Conservation (phyloP, 768 basidiomycete genomes). For the Pleurotus tuoliensis region DNA sequence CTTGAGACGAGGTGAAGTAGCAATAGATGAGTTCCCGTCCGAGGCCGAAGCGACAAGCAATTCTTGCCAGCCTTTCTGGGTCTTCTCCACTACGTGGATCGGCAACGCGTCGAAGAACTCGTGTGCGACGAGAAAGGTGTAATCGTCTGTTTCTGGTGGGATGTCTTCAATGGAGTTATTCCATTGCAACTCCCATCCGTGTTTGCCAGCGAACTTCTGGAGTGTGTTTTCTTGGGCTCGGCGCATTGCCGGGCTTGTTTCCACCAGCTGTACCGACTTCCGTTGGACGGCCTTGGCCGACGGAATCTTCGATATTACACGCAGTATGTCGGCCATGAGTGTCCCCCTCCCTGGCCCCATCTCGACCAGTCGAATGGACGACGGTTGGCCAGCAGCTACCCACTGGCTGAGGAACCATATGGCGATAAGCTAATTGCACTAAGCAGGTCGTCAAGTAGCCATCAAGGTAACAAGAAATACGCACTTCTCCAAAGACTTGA, state of each 20-base stretch:
- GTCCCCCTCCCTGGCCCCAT: slow-evolving; percentile 94
- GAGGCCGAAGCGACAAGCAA: slow-evolving; percentile 59
- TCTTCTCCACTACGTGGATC: slow-evolving; percentile 85
- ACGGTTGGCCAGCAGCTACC: slow-evolving; percentile 44
- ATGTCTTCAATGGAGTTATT: slow-evolving; percentile 72
- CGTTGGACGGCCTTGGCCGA: slow-evolving; percentile 30
- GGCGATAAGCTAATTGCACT: slow-evolving; percentile 63
- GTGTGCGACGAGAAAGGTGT: slow-evolving; percentile 88
- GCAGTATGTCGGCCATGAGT: slow-evolving; percentile 82
- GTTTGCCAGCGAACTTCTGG: slow-evolving; percentile 18
- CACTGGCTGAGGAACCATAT: slow-evolving; percentile 86
- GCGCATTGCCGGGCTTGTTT: slow-evolving; percentile 71
- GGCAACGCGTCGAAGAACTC: slow-evolving; percentile 98
- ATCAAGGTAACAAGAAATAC: slow-evolving; percentile 18
- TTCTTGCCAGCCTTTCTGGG: slow-evolving; percentile 79
- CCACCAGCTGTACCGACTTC: slow-evolving; percentile 68
- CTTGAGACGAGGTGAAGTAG: slow-evolving; percentile 40
- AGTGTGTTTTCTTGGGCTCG: slow-evolving; percentile 58
- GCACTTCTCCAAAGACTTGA: slow-evolving; percentile 94
- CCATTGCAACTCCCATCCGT: slow-evolving; percentile 55
- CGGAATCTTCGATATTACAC: slow-evolving; percentile 39
- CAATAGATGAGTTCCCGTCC: slow-evolving; percentile 6
- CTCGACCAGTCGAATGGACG: slow-evolving; percentile 71
- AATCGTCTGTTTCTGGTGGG: slow-evolving; percentile 41
- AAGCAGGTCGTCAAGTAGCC: slow-evolving; percentile 9